Percentiles rank a stretch among this genome's conserved stretches.
Evolutionary conservation across 2,329 filamentous ascomycete species (phyloP).

Genomic region (Knoxdaviesia proteae): DNA sequence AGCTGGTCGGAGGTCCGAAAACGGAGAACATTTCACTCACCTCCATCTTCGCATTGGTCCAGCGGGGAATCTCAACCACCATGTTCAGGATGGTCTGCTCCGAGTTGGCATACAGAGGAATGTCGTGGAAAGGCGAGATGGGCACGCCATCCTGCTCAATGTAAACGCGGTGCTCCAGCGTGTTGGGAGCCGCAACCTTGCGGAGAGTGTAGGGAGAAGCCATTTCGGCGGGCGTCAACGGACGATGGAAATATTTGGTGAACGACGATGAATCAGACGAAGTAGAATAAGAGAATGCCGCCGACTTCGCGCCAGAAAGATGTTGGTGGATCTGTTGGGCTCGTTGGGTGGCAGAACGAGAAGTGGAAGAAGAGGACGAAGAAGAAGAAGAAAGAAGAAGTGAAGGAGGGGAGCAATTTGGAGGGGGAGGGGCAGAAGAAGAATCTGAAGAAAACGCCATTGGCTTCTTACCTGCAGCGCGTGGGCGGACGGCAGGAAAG

Average conservation of each 20-base stretch:
- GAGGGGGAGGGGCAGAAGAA: too few relatives aligned
- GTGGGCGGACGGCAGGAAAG: too few relatives aligned
- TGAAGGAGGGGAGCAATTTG: neutral
- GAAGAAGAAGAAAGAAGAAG: neutral
- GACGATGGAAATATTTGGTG: slow-evolving; percentile 6
- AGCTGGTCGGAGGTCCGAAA: neutral
- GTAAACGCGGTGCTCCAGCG: slow-evolving; percentile 91
- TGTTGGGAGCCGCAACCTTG: slow-evolving; percentile 80
- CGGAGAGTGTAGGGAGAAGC: slow-evolving; percentile 52
- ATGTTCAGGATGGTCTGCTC: slow-evolving; percentile 96
- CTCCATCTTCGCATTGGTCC: slow-evolving; percentile 99
- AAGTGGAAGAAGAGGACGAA: neutral
- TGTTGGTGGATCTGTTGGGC: neutral
- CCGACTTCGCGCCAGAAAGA: neutral
- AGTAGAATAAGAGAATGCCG: neutral
- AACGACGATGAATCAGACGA: slow-evolving; percentile 2
- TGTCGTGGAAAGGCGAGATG: slow-evolving; percentile 93
- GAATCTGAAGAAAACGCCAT: too few relatives aligned
- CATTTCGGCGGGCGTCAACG: slow-evolving; percentile 21
- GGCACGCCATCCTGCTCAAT: slow-evolving; percentile 93
- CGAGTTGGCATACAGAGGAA: slow-evolving; percentile 91
- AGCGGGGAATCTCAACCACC: slow-evolving; percentile 97
- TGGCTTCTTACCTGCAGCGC: too few relatives aligned
- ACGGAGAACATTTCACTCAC: slow-evolving; percentile 28
- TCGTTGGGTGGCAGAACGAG: neutral